Evolutionary conservation across 2,329 filamentous ascomycete genomes (phyloP), one percentile per base, ranked within the genome.

Genomic region (Chrysoporthe austroafricana): DNA sequence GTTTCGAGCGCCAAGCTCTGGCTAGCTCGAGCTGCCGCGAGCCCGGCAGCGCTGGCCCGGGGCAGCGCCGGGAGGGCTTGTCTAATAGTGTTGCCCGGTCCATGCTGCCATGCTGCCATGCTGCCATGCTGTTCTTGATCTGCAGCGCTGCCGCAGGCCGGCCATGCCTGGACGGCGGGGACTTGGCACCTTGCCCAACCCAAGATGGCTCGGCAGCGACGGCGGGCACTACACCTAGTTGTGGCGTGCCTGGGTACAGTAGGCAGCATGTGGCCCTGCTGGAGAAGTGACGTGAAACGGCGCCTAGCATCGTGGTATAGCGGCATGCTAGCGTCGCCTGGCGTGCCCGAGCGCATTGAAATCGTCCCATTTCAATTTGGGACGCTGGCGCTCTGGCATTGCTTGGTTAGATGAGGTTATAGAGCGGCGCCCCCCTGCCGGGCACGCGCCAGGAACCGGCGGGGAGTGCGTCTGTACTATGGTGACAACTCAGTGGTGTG

Each of bases 401-500:
- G 50, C 50, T 16, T 54, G 50, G 26, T 34, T 54, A 54, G 50
- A 54, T 54, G 50, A 54, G 50, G 11, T 54, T 39, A 9, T 39
- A 39, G 5, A 39, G 36, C 36, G 36, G 36, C 36, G 9, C 36
- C 9, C 36, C 36, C 36, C 36, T 9, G 36, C 9, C 36, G 36
- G 9, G 36, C 6, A 9, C 36, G 36, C 36, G 9, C 6, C 36
- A 9, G 36, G 36, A 39, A 39, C 36, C 36, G 26, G 26, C 36
- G 36, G 9, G 36, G 36, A 39, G 36, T 5, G 9, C 9, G 9
- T 9, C 36, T 39, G 36, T 9, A 26, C 26, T 26, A 26, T 26
- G 26, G 26, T 52, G 48, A 52, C 50, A 54, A 54, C 50, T 32
- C 50, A 50, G 46, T 50, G 46, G 46, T 50, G 46, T 21, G 46